These are phyloP conservation scores for Fusarium bulbicola DNA, from an alignment of 2,329 filamentous ascomycete species.

Conservation along the genomic window DNA sequence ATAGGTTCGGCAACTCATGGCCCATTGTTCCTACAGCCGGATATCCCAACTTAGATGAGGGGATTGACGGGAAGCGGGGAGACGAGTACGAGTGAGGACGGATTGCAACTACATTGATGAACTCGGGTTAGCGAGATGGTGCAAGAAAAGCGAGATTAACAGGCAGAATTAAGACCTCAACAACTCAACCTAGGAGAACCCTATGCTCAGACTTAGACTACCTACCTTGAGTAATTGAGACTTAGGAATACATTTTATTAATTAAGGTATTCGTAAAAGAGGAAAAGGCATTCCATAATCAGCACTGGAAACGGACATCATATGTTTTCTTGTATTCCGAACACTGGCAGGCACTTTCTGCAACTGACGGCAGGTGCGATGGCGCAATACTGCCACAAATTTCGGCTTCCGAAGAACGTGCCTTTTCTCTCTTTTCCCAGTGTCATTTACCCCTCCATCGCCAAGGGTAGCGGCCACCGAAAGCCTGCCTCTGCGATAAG, in stretches of 20 bases:
- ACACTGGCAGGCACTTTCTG: neutral
- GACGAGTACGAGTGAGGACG: constrained; percentile 30
- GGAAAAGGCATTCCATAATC: neutral
- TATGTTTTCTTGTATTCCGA: neutral
- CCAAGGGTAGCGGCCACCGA: constrained; percentile 23
- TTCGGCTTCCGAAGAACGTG: constrained; percentile 26
- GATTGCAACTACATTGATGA: neutral
- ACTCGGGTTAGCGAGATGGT: neutral
- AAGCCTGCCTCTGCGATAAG: constrained; percentile 28
- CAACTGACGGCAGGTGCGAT: constrained; percentile 31
- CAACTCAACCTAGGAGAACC: neutral
- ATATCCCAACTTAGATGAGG: constrained; percentile 19
- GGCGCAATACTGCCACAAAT: constrained; percentile 39
- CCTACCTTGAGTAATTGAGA: neutral
- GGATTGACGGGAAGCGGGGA: constrained; percentile 19
- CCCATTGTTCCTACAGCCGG: constrained; percentile 18
- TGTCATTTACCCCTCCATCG: constrained; percentile 39
- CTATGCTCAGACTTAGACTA: neutral
- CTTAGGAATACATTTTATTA: neutral
- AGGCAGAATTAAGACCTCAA: neutral
- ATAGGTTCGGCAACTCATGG: constrained; percentile 32
- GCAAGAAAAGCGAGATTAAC: neutral
- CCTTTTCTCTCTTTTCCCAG: constrained; percentile 25
- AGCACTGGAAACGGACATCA: neutral
- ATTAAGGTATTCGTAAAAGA: neutral